Percentiles rank a stretch among this genome's conserved stretches.
These are phyloP conservation scores for Oenanthe sinensis DNA, from an alignment of 129 eudicot species.

Conservation along the genomic window DNA sequence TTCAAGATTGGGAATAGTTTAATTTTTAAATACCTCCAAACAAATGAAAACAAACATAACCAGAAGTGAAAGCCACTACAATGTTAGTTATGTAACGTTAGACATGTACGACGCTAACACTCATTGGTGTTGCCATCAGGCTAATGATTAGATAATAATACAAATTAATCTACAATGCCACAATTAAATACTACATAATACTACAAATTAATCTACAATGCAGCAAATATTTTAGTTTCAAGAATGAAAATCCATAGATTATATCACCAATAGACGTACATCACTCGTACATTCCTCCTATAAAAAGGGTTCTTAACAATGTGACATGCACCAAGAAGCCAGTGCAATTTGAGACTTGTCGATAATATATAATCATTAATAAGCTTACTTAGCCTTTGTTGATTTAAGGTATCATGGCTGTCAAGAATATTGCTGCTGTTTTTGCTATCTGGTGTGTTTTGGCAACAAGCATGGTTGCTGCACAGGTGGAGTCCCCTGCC, in stretches of 20 bases:
- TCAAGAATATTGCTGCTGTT: background rate
- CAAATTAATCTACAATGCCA: background rate
- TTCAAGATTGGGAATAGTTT: background rate
- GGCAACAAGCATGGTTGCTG: background rate
- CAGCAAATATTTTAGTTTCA: background rate
- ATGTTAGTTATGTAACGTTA: background rate
- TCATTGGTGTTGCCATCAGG: constrained; percentile 15
- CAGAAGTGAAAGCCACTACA: background rate
- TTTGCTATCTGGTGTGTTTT: background rate
- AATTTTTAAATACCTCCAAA: background rate
- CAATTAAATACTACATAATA: background rate
- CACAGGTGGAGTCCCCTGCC: constrained; percentile 11
- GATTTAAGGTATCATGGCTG: background rate
- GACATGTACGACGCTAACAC: background rate
- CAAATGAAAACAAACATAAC: background rate
- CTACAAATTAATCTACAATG: background rate
- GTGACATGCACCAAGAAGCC: background rate
- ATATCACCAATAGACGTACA: background rate
- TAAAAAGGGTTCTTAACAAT: background rate
- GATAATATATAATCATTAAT: background rate
- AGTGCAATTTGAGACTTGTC: background rate
- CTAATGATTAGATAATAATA: background rate
- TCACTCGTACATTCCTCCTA: background rate
- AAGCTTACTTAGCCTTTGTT: background rate
- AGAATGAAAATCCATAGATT: background rate